Evolutionary conservation across 2,329 filamentous ascomycete genomes (phyloP).

Genomic region (Trichoderma sp.): DNA sequence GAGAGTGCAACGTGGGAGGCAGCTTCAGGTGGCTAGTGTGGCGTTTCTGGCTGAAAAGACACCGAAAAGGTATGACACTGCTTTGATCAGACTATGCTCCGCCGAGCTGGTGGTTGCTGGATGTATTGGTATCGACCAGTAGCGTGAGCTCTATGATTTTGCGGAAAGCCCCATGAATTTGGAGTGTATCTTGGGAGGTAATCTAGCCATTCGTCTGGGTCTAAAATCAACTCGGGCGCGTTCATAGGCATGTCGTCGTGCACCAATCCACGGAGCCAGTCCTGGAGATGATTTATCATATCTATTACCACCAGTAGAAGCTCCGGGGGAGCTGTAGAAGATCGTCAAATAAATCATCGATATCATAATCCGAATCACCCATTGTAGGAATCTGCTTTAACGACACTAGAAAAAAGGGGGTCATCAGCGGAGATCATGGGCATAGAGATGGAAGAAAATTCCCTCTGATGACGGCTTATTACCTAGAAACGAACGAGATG

Average conservation of each 20-base stretch:
- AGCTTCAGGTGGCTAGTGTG: neutral
- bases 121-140: neutral
- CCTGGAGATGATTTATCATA: neutral
- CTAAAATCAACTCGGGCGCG: neutral
- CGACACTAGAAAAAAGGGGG: neutral
- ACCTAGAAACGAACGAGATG: neutral
- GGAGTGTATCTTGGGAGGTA: neutral
- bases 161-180: neutral
- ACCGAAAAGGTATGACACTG: neutral
- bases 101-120: neutral
- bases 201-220: neutral
- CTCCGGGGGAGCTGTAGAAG: neutral
- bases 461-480: neutral
- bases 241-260: neutral
- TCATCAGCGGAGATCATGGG: neutral
- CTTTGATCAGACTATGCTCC: neutral
- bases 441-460: no score
- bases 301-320: neutral
- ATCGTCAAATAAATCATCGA: neutral
- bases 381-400: neutral
- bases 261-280: neutral
- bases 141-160: neutral
- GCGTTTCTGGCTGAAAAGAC: neutral
- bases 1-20: neutral
- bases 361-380: neutral